phyloP scores from a whole-genome alignment of 768 basidiomycete species.

The Favolaschia claudopus region DNA sequence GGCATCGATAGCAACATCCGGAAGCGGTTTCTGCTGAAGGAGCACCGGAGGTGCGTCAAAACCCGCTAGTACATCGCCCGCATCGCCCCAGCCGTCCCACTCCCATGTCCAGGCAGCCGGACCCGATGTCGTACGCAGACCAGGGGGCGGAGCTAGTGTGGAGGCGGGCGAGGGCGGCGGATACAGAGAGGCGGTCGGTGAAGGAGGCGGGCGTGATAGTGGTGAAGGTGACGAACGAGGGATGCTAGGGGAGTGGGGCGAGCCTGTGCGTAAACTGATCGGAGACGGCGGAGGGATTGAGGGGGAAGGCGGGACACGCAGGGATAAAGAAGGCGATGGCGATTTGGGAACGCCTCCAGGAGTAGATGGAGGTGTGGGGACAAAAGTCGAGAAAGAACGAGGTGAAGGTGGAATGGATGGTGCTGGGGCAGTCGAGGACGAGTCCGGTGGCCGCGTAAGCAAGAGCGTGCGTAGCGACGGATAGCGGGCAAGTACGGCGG shows the following conservation, averaged over 20 bases:
- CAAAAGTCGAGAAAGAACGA: conserved; percentile 3
- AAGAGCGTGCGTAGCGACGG: conserved; percentile 19
- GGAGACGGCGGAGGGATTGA: conserved; percentile 11
- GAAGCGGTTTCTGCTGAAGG: too few species aligned
- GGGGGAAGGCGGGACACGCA: not conserved
- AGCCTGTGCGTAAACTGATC: not conserved
- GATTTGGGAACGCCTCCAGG: not conserved
- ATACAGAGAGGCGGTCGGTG: not conserved
- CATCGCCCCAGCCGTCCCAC: conserved; percentile 26
- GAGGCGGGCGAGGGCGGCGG: not conserved
- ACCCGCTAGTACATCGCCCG: not conserved
- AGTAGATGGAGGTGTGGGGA: conserved; percentile 11
- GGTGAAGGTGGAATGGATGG: conserved; percentile 9
- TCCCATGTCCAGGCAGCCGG: conserved; percentile 16
- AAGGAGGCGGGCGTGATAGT: not conserved
- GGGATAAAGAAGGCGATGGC: not conserved
- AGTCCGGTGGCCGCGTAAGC: conserved; percentile 6
- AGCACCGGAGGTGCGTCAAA: not conserved
- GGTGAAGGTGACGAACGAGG: conserved; percentile 1
- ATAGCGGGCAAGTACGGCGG: conserved; percentile 22
- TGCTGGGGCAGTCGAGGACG: not conserved
- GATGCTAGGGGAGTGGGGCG: not conserved
- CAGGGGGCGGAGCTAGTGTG: conserved; percentile 6
- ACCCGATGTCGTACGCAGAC: not conserved
- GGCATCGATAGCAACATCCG: not conserved